Evolutionary conservation across 2,329 filamentous ascomycete species (phyloP), one percentile per base, ranked within the genome.

Genomic region (Talaromyces piceae): DNA sequence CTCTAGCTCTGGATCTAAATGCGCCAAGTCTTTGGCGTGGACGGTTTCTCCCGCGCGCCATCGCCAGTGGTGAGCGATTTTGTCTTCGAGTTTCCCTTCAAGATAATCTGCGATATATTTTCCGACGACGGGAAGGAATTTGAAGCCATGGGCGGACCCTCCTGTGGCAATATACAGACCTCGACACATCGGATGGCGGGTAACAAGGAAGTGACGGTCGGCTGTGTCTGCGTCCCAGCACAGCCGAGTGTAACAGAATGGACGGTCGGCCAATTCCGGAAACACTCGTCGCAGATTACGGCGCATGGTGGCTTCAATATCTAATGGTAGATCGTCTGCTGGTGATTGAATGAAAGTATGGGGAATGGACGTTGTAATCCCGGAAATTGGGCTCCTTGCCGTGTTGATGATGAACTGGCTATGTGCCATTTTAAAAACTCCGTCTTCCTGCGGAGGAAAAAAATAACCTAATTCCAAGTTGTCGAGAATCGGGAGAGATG

Each of bases 121-220:
- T 3, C 82, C 81, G 56, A 83, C 77, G 22, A 77, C 77, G 1
- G 81, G 81, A 23, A 85, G 67, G 59, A 87, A 83, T 63, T 85
- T 84, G 75, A 78, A 84, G 26, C 77, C 77, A 60, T 85, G 82
- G 56, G 84, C 82, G 11, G 80, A 83, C 1, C 82, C 82, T 11
- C 79, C 81, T 0, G 77, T 78, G 0, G 81, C 82, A 22, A 86
- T 62, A 62, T 77, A 83, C 12, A 86, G 64, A 53, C 79, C 79
- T 8, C 72, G 65, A 5, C 72, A 64, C 54, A 80, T 72, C 2
- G 79, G 75, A 60, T 78, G 74, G 26, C 56, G 63, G 6, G 75
- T 74, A 58, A 85, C 77, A 49, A 85, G 69, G 58, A 81, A 82
- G 60, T 84, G 80, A 63, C 84, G 80, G 7, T 76, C 79, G 0